phyloP scores from a whole-genome alignment of 805 yeast species.

The Cyberlindnera veronae region DNA sequence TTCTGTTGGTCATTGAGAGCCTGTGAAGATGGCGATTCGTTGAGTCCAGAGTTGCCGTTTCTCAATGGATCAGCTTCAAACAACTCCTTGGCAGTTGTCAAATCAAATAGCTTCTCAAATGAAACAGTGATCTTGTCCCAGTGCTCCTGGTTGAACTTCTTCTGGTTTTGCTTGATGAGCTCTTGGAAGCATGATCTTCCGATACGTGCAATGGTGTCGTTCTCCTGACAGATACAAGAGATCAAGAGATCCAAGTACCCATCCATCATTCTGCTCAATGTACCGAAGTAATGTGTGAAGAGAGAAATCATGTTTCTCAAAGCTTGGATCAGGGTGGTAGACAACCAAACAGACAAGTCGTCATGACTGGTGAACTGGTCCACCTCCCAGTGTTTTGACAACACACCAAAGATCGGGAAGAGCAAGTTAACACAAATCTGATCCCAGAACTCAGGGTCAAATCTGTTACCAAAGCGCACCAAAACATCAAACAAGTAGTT shows the following conservation, averaged over 20 bases:
- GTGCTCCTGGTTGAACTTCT: conserved; percentile 57
- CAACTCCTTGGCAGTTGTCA: conserved; percentile 84
- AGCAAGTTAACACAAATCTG: conserved; percentile 69
- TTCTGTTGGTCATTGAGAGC: conserved; percentile 6
- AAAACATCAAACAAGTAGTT: conserved; percentile 78
- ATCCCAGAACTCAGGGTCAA: conserved; percentile 78
- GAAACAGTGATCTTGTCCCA: conserved; percentile 72
- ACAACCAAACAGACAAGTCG: conserved; percentile 90
- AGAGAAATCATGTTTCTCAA: conserved; percentile 81
- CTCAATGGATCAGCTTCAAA: conserved; percentile 50
- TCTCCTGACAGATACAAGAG: conserved; percentile 93
- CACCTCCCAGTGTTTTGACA: conserved; percentile 72
- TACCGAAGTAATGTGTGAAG: conserved; percentile 77
- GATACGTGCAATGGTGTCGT: conserved; percentile 92
- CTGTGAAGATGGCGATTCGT: conserved; percentile 2
- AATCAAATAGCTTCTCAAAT: conserved; percentile 65
- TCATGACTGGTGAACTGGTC: conserved; percentile 68
- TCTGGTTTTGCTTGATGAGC: conserved; percentile 70
- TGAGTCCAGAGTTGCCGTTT: conserved; percentile 24
- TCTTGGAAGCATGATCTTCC: conserved; percentile 88
- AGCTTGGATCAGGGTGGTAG: conserved; percentile 95
- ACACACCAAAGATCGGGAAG: conserved; percentile 85
- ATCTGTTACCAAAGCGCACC: conserved; percentile 73
- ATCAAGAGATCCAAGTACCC: conserved; percentile 75
- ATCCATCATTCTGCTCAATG: conserved; percentile 68